Evolutionary conservation across 2,329 filamentous ascomycete genomes (phyloP), one percentile per base, ranked within the genome.

Genomic region (Talaromyces funiculosus): DNA sequence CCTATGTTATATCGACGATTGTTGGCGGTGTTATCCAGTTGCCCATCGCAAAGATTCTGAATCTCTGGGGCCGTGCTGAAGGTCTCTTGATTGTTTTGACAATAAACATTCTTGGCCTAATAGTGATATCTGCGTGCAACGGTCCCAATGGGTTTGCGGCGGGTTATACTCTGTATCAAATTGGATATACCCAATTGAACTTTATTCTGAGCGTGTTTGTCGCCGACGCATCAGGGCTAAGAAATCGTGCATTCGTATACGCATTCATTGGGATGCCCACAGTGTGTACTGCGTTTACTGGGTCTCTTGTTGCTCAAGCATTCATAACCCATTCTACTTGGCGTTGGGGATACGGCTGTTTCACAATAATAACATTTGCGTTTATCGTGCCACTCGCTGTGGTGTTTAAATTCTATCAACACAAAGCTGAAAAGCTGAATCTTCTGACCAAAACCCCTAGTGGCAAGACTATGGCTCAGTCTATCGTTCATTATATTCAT

Each of bases 261-360:
- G 84, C 83, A 0, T 81, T 86, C 61, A 78, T 81, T 26, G 77
- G 74, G 18, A 85, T 26, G 42, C 42, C 42, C 3, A 45, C 42
- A 26, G 14, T 45, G 5, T 45, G 42, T 26, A 45, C 42, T 0
- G 42, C 42, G 6, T 45, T 45, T 26, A 45, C 42, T 45, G 42
- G 42, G n/a, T 26, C 42, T 6, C 42, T 77, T 43, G 79, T 84
- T 24, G 81, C 80, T 9, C 72, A 77, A 1, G 82, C 85, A 61
- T 74, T 74, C 66, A 69, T 82, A 26, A 66, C 72, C 0, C 75
- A 76, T 0, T 75, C 80, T 6, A 81, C 78, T 29, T 88, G 82
- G 81, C 80, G 84, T 22, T 89, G 86, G 86, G 84, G 77, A 0
- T 88, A 83, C 66, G 86, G 84, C 20, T 74, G 78, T 24, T 88